Evolutionary conservation across 805 yeast genomes (phyloP).

Genomic region (Hanseniaspora jakobsenii): DNA sequence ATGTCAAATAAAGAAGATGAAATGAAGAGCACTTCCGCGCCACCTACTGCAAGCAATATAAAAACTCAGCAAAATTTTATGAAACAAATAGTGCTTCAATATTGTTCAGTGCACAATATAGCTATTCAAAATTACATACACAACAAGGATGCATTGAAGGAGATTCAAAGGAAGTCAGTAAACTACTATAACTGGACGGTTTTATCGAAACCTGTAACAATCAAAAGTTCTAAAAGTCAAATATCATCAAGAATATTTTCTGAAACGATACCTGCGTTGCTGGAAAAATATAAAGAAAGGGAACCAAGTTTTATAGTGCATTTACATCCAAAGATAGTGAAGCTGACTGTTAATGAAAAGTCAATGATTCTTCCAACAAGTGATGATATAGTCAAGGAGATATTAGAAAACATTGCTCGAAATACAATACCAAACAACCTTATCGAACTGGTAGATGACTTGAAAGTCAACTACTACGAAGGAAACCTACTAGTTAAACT

Average conservation of each 20-base stretch:
- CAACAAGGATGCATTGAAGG: slow-evolving; percentile 9
- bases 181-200: slow-evolving; percentile 12
- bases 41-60: slow-evolving; percentile 2
- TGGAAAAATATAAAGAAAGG: slow-evolving; percentile 8
- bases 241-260: slow-evolving; percentile 6
- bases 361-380: slow-evolving; percentile 10
- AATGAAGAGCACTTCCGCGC: not conserved
- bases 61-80: slow-evolving; percentile 11
- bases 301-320: slow-evolving; percentile 12
- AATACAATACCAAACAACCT: slow-evolving; percentile 10
- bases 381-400: slow-evolving; percentile 12
- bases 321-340: slow-evolving; percentile 11
- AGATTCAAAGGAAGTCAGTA: slow-evolving; percentile 12
- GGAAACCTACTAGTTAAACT: slow-evolving; percentile 9
- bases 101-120: slow-evolving; percentile 7
- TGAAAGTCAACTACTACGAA: slow-evolving; percentile 10
- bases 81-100: slow-evolving; percentile 12
- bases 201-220: slow-evolving; percentile 11
- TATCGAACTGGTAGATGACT: slow-evolving; percentile 10
- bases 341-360: slow-evolving; percentile 8
- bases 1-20: not conserved
- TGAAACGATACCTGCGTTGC: slow-evolving; percentile 1
- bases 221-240: slow-evolving; percentile 8
- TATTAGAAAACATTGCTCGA: slow-evolving; percentile 11
- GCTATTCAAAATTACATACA: slow-evolving; percentile 4